Evolutionary conservation across 305 asterid genomes (phyloP).

Genomic region (Caryopteris hybrid): DNA sequence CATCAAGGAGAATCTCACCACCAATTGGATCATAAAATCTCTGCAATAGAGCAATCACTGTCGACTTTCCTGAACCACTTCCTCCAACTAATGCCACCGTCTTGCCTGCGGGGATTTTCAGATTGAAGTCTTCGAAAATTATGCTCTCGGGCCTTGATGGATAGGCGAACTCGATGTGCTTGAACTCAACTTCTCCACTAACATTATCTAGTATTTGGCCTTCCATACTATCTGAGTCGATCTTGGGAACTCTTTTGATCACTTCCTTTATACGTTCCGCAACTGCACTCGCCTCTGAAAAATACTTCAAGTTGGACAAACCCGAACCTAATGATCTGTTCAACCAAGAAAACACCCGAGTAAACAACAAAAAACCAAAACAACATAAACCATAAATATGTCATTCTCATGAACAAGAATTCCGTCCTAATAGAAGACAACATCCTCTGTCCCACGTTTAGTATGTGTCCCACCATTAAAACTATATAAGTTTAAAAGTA

Average conservation of each 20-base stretch:
- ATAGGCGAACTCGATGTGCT: slow-evolving; percentile 56
- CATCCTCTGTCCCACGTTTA: too few species aligned
- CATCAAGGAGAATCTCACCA: slow-evolving; percentile 79
- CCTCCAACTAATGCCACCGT: slow-evolving; percentile 94
- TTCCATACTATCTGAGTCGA: slow-evolving; percentile 68
- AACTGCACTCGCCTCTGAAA: slow-evolving; percentile 81
- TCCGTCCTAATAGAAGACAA: too few species aligned
- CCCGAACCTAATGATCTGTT: slow-evolving; percentile 83
- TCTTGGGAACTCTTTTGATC: slow-evolving; percentile 68
- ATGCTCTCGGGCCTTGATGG: slow-evolving; percentile 82
- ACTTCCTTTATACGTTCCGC: slow-evolving; percentile 72
- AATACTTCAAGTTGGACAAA: slow-evolving; percentile 69
- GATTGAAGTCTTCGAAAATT: slow-evolving; percentile 60
- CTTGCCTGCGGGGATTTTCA: slow-evolving; percentile 65
- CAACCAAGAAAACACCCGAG: neutral
- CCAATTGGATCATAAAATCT: slow-evolving; percentile 79
- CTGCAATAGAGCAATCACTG: slow-evolving; percentile 71
- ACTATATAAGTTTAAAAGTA: too few species aligned
- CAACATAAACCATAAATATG: neutral
- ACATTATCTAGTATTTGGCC: slow-evolving; percentile 53
- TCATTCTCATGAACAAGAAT: neutral
- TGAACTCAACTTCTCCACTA: slow-evolving; percentile 69
- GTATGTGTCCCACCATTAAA: too few species aligned
- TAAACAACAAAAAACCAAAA: neutral
- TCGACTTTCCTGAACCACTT: slow-evolving; percentile 95